Base-by-base conservation (phyloP, 352 stramenopile genomes). In the Albugo laibachii region DNA sequence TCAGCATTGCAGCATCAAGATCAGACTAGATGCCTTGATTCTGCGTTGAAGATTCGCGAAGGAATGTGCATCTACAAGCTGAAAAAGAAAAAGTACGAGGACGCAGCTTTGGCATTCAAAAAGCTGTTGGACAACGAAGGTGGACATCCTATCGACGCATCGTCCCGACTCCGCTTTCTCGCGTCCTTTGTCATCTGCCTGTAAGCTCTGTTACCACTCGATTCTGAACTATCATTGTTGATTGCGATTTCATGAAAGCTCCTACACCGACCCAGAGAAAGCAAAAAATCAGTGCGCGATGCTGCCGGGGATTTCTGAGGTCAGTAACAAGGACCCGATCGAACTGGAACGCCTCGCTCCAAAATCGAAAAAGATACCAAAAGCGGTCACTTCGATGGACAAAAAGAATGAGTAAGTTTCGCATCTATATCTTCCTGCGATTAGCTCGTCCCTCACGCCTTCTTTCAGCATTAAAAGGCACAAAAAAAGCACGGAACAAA, bases 51-150 rank as follows among this genome's bases (percentile, higher is more conserved):
- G 58, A 67, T 88, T 52, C 70, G 72, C 40, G 76, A 89, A 50
- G 76, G 73, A 40, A 69, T 83, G 48, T 84, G 73, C 58, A 65
- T 66, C 54, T 73, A 75, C 61, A 82, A 86, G 58, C 68, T 89
- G 45, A 60, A 80, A 47, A 75, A 81, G 57, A 79, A 82, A 43
- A 63, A 86, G 45, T 86, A 82, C 50, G 54, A 67, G 16, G 61
- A 65, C 2, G 76, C 76, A 35, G 67, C 76, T 11, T 49, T 65
- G 19, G 69, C 69, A 35, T 89, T 83, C 48, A 34, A 76, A 50
- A 63, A 78, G 39, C 53, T 89, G 31, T 55, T 89, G 11, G 74
- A 86, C 53, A 69, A 69, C 43, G 66, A 77, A 50, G 61, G 62
- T 52, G 66, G 65, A 36, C 63, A 61, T 18, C 63, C 63, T 20